Base-by-base conservation (phyloP, 768 basidiomycete genomes). In the Cantharellus cinnabarinus region DNA sequence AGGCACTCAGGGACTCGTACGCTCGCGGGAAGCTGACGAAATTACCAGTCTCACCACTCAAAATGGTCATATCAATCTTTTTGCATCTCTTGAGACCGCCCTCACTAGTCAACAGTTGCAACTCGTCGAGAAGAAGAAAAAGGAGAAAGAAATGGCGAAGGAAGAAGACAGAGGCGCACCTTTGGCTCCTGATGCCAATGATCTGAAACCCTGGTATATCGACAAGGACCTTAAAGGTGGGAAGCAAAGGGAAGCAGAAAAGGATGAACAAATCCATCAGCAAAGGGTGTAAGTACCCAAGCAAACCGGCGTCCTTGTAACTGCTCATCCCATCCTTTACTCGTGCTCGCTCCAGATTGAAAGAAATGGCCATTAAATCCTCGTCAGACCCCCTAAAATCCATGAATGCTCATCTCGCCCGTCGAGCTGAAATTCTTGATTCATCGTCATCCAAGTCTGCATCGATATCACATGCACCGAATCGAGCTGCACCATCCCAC, bases 191-290 rank as follows among this genome's bases (percentile, higher is more conserved):
- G 76, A 79, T 2, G 76, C 74, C 3, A 83, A 86, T 64, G 88
- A 90, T 62, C 76, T 87, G 5, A 81, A 79, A 34, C 86, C 87
- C 3, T 90, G 87, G 87, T 90, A 90, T 67, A 69, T 70, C 0
- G 67, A 70, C 57, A 58, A 61, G 34, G 65, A 64, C 42, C 60
- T 62, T 15, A 58, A 51, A 14, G 40, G 61, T 39, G 59, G 62
- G 37, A 57, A 58, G 61, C 65, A 66, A 34, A 39, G 68, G 10
- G 63, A 60, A 38, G 35, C 40, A 20, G 64, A 66, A 52, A 73
- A 76, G 2, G 65, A 29, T 29, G 20, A 29, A 68, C 42, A 54
- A 64, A 15, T 53, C 38, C 64, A 66, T 35, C 73, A 74, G 59
- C 67, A 37, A 66, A 63, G 68, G 73, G 56, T 50, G 77, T 76